Evolutionary conservation across 148 eudicot species (phyloP), one percentile per base, ranked within the genome.

Genomic region (Rhododendron ferrugineum): DNA sequence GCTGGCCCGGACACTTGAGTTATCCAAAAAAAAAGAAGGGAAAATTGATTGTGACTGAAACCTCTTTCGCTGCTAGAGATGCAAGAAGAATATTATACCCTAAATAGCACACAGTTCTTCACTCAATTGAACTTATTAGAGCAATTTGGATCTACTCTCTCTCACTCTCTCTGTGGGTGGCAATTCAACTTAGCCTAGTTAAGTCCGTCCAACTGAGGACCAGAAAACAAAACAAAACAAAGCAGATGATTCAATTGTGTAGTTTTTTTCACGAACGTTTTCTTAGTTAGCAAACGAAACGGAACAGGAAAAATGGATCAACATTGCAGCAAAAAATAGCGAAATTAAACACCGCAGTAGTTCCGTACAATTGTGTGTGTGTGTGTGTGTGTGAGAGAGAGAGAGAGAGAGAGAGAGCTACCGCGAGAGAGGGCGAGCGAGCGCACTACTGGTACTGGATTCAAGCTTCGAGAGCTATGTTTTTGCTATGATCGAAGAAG

Each of bases 401-500:
- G 66, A 20, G n/a, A 18, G 23, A 73, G 23, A 15, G 44, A 42
- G 28, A 42, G 15, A 11, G 50, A 50, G 13, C 4, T 40, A 84
- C 66, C 79, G 2, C 8, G 11, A 32, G 60, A 75, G 1, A 73
- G 28, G 7, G 50, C 46, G 60, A 30, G 37, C 34, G 18, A 1
- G 30, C 26, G 75, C 18, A 40, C 44, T 40, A 40, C 44, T 40
- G 16, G 6, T 18, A 26, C 58, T 81, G 42, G 82, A 74, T 52
- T 46, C 11, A 3, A 32, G 36, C 44, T 56, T 34, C 30, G 28
- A 54, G 74, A 40, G 82, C 66, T 16, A 36, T 20, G 47, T 8
- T 81, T 40, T 32, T 46, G 82, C 40, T 58, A 30, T 26, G 77
- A 64, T 78, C 82, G 40, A 77, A 82, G 88, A 86, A 83, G 83